A percentile compares a stretch with the other conserved stretches of the same genome.
These are phyloP conservation scores for Drosera spatulata DNA, from an alignment of 179 eudicot genomes.

Conservation along the genomic window DNA sequence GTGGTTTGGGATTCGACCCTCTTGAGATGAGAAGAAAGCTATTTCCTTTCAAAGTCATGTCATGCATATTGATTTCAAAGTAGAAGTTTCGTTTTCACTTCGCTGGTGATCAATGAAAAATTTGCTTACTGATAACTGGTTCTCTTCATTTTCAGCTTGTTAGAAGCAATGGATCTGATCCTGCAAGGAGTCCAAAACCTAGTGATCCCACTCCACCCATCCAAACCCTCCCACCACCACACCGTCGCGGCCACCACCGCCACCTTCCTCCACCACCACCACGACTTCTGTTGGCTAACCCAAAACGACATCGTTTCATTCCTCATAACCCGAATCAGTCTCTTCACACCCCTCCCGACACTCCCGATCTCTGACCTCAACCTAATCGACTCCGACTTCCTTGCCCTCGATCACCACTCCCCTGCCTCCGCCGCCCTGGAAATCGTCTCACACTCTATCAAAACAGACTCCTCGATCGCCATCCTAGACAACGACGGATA, in stretches of 20 bases:
- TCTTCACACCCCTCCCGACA: constrained; percentile 61
- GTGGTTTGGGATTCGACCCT: too few species aligned
- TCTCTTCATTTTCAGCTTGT: constrained; percentile 28
- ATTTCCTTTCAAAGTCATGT: too few species aligned
- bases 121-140: too few species aligned
- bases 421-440: constrained; percentile 47
- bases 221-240: constrained; percentile 14
- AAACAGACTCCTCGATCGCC: constrained; percentile 49
- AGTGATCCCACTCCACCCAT: constrained; percentile 35
- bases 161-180: constrained; percentile 65
- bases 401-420: constrained; percentile 35
- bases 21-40: too few species aligned
- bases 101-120: too few species aligned
- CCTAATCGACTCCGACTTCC: constrained; percentile 36
- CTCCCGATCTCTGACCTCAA: constrained; percentile 43
- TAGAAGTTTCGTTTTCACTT: too few species aligned
- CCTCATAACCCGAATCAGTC: constrained; percentile 63
- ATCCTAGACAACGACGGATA: constrained; percentile 51
- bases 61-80: too few species aligned
- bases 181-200: constrained; percentile 74
- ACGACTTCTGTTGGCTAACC: constrained; percentile 56
- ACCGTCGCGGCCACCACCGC: constrained; percentile 14
- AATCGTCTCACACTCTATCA: constrained; percentile 22
- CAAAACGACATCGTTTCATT: constrained; percentile 81
- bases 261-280: constrained; percentile 18